Evolutionary conservation across 352 stramenopile species (phyloP).

Genomic region (Halophytophthora polymorphica): DNA sequence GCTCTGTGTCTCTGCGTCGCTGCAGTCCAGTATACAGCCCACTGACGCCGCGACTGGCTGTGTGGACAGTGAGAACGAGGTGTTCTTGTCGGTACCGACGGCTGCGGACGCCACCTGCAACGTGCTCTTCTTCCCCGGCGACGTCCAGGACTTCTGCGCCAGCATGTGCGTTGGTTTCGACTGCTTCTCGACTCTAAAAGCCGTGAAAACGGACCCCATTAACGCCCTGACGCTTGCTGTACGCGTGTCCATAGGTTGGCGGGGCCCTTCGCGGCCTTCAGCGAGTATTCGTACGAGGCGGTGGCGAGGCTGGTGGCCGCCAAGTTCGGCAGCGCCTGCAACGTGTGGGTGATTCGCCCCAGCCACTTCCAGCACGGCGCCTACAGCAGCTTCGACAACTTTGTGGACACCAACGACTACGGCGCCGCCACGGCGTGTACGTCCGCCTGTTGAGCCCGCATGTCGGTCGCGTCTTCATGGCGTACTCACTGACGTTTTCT

Average conservation of each 20-base stretch:
- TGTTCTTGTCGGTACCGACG: constrained; percentile 37
- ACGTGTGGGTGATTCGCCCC: constrained; percentile 61
- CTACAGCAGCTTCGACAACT: constrained; percentile 67
- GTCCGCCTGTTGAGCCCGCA: not conserved
- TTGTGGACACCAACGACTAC: constrained; percentile 51
- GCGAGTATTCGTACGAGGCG: constrained; percentile 54
- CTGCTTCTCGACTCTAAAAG: too few species aligned
- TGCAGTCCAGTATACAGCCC: not conserved
- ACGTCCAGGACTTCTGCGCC: constrained; percentile 55
- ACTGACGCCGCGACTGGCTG: constrained; percentile 4
- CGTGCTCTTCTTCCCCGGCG: constrained; percentile 70
- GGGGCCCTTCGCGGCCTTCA: constrained; percentile 39
- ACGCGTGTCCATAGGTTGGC: constrained; percentile 15
- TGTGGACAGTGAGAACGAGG: constrained; percentile 40
- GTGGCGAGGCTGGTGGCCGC: constrained; percentile 38
- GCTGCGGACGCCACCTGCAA: constrained; percentile 25
- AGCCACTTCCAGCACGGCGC: constrained; percentile 35
- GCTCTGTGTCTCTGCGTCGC: not conserved
- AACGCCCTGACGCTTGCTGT: constrained; percentile 1
- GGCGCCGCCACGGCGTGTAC: constrained; percentile 47
- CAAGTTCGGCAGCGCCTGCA: constrained; percentile 49
- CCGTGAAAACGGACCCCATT: not conserved
- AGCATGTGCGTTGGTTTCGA: constrained; percentile 31
- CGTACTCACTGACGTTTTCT: too few species aligned
- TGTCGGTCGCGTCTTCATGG: constrained; percentile 5